phyloP scores from a whole-genome alignment of 2,329 filamentous ascomycete species.

The Eurotiales sp. region DNA sequence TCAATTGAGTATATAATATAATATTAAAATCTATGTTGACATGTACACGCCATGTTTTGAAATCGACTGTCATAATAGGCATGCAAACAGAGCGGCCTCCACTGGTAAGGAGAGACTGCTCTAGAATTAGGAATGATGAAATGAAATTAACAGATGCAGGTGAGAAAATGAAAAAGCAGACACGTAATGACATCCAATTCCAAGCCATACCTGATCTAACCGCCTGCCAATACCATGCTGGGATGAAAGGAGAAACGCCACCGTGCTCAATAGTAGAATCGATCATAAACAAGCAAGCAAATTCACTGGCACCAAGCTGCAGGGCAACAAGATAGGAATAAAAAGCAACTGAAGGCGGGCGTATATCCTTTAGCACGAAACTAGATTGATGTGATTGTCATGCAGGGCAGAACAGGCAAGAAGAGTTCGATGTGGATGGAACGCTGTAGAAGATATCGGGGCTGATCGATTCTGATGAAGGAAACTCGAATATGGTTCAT shows the following conservation, averaged over 20 bases:
- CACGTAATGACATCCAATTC: not conserved
- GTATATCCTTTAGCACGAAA: constrained; percentile 43
- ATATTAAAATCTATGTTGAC: constrained; percentile 3
- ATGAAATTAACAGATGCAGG: not conserved
- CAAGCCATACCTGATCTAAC: constrained; percentile 1
- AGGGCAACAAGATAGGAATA: not conserved
- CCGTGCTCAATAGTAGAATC: not conserved
- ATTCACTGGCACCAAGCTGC: constrained; percentile 3
- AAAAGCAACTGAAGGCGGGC: not conserved
- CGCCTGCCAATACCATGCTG: constrained; percentile 6
- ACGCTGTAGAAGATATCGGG: constrained; percentile 83
- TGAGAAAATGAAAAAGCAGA: not conserved
- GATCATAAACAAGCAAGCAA: not conserved
- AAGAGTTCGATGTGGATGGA: constrained; percentile 92
- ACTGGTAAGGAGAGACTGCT: not conserved
- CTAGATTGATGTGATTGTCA: constrained; percentile 87
- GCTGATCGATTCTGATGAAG: constrained; percentile 73
- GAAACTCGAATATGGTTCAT: constrained; percentile 89
- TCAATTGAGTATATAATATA: no score
- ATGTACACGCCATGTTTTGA: no score
- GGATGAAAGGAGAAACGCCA: not conserved
- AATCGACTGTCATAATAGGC: no score
- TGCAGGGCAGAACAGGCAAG: constrained; percentile 82
- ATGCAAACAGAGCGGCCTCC: not conserved
- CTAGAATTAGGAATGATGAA: not conserved